These are phyloP conservation scores for Xerocomellus intermedius DNA, from an alignment of 768 basidiomycete genomes.

Conservation along the genomic window DNA sequence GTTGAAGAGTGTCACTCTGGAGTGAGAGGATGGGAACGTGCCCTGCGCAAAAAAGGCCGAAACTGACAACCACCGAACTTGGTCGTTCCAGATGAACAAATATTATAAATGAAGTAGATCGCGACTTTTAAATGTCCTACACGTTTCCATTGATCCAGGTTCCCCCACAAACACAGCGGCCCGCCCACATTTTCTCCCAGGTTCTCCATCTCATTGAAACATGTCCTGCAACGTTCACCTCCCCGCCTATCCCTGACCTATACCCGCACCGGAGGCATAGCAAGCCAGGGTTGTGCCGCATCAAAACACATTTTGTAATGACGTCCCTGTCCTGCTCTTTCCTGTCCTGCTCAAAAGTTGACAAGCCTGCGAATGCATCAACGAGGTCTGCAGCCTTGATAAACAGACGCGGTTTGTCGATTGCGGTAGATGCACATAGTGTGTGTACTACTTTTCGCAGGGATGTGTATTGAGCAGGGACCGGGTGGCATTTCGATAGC, in stretches of 20 bases:
- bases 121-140: constrained; percentile 4
- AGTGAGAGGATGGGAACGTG: background rate
- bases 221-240: constrained; percentile 29
- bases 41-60: background rate
- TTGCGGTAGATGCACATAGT: constrained; percentile 46
- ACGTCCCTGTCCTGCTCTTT: constrained; percentile 52
- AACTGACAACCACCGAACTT: too few relatives aligned
- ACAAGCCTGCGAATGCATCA: constrained; percentile 52
- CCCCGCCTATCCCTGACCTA: constrained; percentile 45
- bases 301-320: constrained; percentile 57
- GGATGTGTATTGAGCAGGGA: constrained; percentile 41
- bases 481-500: constrained; percentile 61
- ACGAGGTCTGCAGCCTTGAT: constrained; percentile 72
- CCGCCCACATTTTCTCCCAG: constrained; percentile 64
- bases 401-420: constrained; percentile 68
- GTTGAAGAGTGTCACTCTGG: background rate
- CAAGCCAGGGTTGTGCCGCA: constrained; percentile 37
- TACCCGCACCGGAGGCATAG: constrained; percentile 67
- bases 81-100: background rate
- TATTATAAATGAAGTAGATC: background rate
- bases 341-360: constrained; percentile 35
- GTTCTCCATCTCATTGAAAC: constrained; percentile 49
- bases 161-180: constrained; percentile 71
- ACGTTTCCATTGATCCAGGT: constrained; percentile 42
- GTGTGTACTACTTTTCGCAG: constrained; percentile 45